These are phyloP conservation scores for Mortierella sp. DNA, from an alignment of 371 early-diverging fungal genomes.

Conservation along the genomic window DNA sequence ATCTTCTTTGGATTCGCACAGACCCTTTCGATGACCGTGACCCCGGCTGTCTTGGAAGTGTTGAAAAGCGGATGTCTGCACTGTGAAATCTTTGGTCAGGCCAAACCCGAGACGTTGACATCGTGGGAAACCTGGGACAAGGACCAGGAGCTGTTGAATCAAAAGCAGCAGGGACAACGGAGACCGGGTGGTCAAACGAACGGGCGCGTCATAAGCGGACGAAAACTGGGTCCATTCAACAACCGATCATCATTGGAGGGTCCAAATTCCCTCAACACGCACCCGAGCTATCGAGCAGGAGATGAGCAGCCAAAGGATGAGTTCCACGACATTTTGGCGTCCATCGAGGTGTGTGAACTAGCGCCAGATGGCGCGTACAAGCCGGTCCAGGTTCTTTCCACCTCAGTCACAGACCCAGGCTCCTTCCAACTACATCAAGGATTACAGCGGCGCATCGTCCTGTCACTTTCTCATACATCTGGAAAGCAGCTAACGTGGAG, in stretches of 20 bases:
- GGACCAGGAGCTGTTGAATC: conserved; percentile 21
- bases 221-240: background rate
- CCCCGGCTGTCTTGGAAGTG: conserved; percentile 57
- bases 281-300: conserved; percentile 65
- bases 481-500: conserved; percentile 78
- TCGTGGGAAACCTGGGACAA: conserved; percentile 74
- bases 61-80: conserved; percentile 56
- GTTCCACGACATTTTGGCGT: conserved; percentile 75
- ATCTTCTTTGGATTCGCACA: conserved; percentile 73
- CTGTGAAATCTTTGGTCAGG: conserved; percentile 76
- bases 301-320: conserved; percentile 75
- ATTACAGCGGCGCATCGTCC: conserved; percentile 79
- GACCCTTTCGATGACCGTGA: conserved; percentile 65
- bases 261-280: conserved; percentile 28
- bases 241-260: conserved; percentile 45
- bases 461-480: conserved; percentile 80
- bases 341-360: conserved; percentile 77
- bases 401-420: conserved; percentile 65
- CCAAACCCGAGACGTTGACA: conserved; percentile 60
- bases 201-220: conserved; percentile 15
- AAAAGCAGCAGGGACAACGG: conserved; percentile 33
- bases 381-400: conserved; percentile 72
- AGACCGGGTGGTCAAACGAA: conserved; percentile 7
- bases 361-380: conserved; percentile 78
- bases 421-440: conserved; percentile 86